Conservation (phyloP, 257 asterid genomes). For the Galeopsis tetrahit region DNA sequence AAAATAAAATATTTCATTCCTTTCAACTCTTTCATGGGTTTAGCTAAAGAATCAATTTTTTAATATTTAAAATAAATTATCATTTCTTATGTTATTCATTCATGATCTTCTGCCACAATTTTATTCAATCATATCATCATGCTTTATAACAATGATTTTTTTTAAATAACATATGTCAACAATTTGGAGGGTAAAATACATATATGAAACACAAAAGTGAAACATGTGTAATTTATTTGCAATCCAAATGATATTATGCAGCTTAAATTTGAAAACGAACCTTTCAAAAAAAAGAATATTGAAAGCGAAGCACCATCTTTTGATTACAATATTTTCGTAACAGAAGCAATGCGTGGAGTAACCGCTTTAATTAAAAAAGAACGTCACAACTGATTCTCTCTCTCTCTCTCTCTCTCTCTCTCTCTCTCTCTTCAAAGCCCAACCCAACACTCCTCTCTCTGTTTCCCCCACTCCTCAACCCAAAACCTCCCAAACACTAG, state of each 20-base stretch:
- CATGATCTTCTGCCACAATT: too few relatives aligned
- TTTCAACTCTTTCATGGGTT: too few relatives aligned
- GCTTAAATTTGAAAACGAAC: background rate
- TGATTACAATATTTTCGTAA: slow-evolving; percentile 19
- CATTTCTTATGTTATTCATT: too few relatives aligned
- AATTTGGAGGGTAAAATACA: too few relatives aligned
- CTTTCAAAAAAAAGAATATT: background rate
- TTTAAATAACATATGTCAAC: too few relatives aligned
- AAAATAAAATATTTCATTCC: too few relatives aligned
- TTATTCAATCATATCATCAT: too few relatives aligned
- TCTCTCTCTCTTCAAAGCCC: slow-evolving; percentile 21
- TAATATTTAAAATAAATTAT: too few relatives aligned
- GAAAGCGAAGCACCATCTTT: slow-evolving; percentile 36
- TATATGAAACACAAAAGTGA: too few relatives aligned
- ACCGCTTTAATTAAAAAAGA: slow-evolving; percentile 44
- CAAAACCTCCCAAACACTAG: background rate
- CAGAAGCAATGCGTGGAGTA: slow-evolving; percentile 63
- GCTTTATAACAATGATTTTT: too few relatives aligned
- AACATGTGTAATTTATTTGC: too few relatives aligned
- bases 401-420: background rate
- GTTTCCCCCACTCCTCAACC: slow-evolving; percentile 24
- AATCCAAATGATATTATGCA: background rate
- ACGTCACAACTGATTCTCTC: slow-evolving; percentile 29
- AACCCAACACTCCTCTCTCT: slow-evolving; percentile 35
- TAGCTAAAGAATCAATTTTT: too few relatives aligned